These are phyloP conservation scores for Didymella segeticola DNA, from an alignment of 2,329 filamentous ascomycete species.

Conservation along the genomic window DNA sequence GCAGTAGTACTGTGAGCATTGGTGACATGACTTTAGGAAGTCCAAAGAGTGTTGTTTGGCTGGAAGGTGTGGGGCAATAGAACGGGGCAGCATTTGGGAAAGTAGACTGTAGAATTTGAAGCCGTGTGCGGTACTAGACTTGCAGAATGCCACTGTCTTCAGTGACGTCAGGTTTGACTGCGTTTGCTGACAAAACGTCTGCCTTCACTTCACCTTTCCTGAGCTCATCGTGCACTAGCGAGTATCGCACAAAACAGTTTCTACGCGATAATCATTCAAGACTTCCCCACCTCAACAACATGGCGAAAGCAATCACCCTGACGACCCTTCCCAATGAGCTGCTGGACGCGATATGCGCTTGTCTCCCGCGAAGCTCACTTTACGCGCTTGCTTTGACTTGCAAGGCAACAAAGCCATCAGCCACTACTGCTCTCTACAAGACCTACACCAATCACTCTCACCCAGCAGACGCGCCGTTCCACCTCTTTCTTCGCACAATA, in stretches of 20 bases:
- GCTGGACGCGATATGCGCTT: no score
- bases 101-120: background rate
- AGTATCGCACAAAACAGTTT: background rate
- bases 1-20: conserved; percentile 63
- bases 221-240: background rate
- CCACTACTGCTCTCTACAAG: background rate
- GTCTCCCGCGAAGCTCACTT: no score
- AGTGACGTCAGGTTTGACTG: background rate
- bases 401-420: no score
- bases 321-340: background rate
- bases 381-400: no score
- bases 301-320: background rate
- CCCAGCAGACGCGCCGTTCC: background rate
- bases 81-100: background rate
- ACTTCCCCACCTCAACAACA: background rate
- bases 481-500: background rate
- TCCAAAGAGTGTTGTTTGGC: conserved; percentile 37
- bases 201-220: background rate
- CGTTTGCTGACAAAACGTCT: background rate
- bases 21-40: conserved; percentile 35
- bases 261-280: background rate
- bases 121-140: background rate
- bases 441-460: background rate
- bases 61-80: conserved; percentile 29
- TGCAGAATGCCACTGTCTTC: background rate